phyloP scores from a whole-genome alignment of 169 alveolate genomes.

The Cytauxzoon felis region DNA sequence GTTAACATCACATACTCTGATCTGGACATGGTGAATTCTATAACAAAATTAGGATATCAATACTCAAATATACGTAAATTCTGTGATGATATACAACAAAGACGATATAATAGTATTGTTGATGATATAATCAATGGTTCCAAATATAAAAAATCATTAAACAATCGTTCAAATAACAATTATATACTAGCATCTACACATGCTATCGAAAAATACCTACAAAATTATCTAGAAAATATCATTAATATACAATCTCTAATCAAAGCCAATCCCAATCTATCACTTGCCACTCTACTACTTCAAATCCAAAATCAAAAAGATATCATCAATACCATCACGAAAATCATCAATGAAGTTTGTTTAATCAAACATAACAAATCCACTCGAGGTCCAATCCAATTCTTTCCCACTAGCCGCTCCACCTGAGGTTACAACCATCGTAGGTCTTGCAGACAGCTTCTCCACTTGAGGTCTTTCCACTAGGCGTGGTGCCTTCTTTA shows the following conservation, averaged over 20 bases:
- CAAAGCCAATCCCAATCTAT: constrained; percentile 60
- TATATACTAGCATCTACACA: constrained; percentile 61
- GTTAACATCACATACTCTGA: constrained; percentile 47
- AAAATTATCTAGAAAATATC: constrained; percentile 48
- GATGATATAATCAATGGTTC: too few species aligned
- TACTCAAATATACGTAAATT: constrained; percentile 17
- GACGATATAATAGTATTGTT: too few species aligned
- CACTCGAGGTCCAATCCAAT: too few species aligned
- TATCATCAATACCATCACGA: constrained; percentile 38
- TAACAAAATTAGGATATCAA: constrained; percentile 45
- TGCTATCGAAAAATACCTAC: constrained; percentile 63
- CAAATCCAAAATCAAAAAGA: constrained; percentile 64
- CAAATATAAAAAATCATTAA: too few species aligned
- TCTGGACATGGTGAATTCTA: constrained; percentile 56
- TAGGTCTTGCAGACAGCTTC: too few species aligned
- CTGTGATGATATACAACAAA: constrained; percentile 29
- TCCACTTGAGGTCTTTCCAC: too few species aligned
- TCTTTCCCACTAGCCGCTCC: too few species aligned
- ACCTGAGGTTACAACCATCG: too few species aligned
- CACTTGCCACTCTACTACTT: constrained; percentile 59
- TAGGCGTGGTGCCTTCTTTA: too few species aligned
- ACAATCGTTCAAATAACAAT: constrained; percentile 43
- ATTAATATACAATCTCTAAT: constrained; percentile 58
- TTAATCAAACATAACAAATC: too few species aligned
- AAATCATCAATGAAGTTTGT: too few species aligned